Base-by-base conservation (phyloP, 108 stramenopile genomes). In the Asterionellopsis glacialis region DNA sequence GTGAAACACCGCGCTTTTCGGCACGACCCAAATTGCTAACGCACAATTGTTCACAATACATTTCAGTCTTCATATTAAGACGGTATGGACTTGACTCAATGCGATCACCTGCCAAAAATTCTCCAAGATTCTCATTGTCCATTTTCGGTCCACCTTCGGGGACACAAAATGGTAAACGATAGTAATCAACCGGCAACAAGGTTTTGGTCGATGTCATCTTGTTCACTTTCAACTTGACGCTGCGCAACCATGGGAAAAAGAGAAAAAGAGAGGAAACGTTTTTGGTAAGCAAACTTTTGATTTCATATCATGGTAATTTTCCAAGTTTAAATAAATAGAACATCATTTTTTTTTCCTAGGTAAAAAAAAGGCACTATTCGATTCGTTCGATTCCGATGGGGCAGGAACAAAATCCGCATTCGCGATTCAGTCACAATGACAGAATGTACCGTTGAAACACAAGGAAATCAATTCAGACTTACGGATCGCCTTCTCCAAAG, bases 51-150 rank as follows among this genome's bases (percentile, higher is more conserved):
- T 88, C 73, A 74, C 98, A 99, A 65, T 77, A 93, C 80, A 88
- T 79, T 59, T 98, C 94, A n/a, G 73, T 74, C 60, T 94, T 94
- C 99, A 99, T 99, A 57, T 74, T 65, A 50, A 99, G 68, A 42
- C 79, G 60, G 83, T 98, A 99, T 51, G 96, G 94, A 19, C 96
- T 96, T 60, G 87, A 93, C 67, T 98, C 93, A 66, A 98, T 98
- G 53, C 95, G 88, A 63, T 98, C 96, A 15, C 99, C 98, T 21
- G 85, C 73, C 44, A 99, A 79, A 71, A 97, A 97, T 74, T 98
- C 98, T 4, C 99, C 99, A 39, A 99, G 94, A 72, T 98, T 98
- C 77, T 99, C 97, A 60, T 86, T 77, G 67, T 88, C 86, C 73
- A 76, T 76, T 54, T 79, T 76, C 16, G 84, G 77, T 15, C 94